Percentiles rank a stretch among this genome's conserved stretches.
phyloP scores from a whole-genome alignment of 2,329 filamentous ascomycete species.

The Grosmannia penicillata region DNA sequence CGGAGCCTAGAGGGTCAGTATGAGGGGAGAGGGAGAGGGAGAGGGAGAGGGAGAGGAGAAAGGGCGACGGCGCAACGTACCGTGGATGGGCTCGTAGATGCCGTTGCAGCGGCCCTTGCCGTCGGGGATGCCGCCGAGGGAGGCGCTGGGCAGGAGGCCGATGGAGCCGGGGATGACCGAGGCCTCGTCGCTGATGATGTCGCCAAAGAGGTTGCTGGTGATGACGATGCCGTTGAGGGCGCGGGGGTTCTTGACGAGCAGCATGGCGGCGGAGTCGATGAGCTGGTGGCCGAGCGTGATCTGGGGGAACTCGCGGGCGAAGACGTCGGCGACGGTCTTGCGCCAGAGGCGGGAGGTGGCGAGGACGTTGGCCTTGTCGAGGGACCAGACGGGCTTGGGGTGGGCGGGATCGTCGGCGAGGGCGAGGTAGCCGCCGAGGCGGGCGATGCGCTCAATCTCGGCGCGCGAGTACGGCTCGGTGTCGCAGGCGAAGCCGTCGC shows the following conservation, averaged over 20 bases:
- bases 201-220: conserved; percentile 87
- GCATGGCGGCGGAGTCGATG: conserved; percentile 93
- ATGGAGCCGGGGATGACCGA: conserved; percentile 86
- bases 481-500: conserved; percentile 62
- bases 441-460: conserved; percentile 79
- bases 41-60: neutral
- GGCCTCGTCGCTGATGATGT: conserved; percentile 92
- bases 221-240: conserved; percentile 82
- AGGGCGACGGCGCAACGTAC: conserved; percentile 28
- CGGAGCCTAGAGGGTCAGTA: conserved; percentile 44
- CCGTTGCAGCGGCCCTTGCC: conserved; percentile 75
- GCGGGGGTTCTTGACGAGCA: conserved; percentile 88
- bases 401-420: conserved; percentile 50
- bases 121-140: conserved; percentile 73
- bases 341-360: conserved; percentile 84
- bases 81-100: conserved; percentile 96
- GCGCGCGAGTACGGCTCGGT: conserved; percentile 71
- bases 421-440: conserved; percentile 69
- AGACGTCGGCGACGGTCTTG: conserved; percentile 70
- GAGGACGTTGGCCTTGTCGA: conserved; percentile 95
- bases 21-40: neutral
- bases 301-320: conserved; percentile 79
- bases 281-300: conserved; percentile 76
- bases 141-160: conserved; percentile 77
- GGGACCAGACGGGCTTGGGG: conserved; percentile 53